Evolutionary conservation across 208 protist genomes (phyloP).

Genomic region (Willaertia magna): DNA sequence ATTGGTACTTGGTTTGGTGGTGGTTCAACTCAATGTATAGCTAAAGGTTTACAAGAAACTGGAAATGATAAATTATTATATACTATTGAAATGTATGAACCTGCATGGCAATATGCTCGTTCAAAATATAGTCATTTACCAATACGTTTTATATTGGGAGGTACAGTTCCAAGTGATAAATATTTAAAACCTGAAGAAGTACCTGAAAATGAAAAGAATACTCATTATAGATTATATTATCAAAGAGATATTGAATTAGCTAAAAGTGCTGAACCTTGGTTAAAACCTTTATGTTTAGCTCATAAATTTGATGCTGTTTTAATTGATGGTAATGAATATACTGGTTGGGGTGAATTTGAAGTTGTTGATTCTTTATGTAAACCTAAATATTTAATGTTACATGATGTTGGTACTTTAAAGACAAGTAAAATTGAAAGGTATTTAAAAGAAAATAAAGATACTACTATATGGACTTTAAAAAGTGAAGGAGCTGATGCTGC

Average conservation of each 20-base stretch:
- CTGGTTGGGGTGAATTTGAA: slow-evolving; percentile 10
- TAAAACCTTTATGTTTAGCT: not conserved
- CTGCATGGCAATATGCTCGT: slow-evolving; percentile 8
- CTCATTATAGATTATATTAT: not conserved
- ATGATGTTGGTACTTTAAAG: slow-evolving; percentile 11
- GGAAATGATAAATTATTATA: slow-evolving; percentile 1
- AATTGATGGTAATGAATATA: slow-evolving; percentile 15
- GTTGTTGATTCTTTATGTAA: not conserved
- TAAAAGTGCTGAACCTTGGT: not conserved
- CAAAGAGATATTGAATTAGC: slow-evolving; percentile 11
- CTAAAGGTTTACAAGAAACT: not conserved
- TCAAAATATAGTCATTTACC: not conserved
- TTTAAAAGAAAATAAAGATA: not conserved
- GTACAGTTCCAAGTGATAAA: slow-evolving; percentile 2
- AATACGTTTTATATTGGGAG: not conserved
- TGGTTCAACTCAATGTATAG: slow-evolving; percentile 5
- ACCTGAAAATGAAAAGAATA: not conserved
- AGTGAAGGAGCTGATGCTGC: not conserved
- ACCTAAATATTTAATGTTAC: slow-evolving; percentile 7
- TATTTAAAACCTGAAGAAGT: slow-evolving; percentile 15
- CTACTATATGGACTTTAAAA: not conserved
- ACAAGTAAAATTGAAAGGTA: not conserved
- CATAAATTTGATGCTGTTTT: slow-evolving; percentile 13
- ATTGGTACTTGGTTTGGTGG: slow-evolving; percentile 17
- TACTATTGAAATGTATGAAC: slow-evolving; percentile 4